These are phyloP conservation scores for Tuctoria greenei DNA, from an alignment of 176 grass and related monocot genomes.

Conservation along the genomic window DNA sequence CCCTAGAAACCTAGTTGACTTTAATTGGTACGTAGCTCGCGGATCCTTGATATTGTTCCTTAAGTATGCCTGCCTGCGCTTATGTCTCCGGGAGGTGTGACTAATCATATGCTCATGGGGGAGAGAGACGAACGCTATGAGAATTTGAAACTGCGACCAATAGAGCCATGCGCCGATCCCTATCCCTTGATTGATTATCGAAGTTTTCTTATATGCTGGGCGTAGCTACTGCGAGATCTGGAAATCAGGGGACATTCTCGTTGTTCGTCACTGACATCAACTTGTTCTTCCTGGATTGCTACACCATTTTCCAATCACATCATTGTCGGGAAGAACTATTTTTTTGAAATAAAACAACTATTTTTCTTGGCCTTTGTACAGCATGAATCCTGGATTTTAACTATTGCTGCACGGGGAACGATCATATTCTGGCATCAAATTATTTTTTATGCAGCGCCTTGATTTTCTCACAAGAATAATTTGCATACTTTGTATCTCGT, in stretches of 20 bases:
- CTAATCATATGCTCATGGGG: conserved; percentile 43
- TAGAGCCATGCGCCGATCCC: conserved; percentile 43
- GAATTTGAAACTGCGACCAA: conserved; percentile 34
- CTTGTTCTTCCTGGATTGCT: background rate
- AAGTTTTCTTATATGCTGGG: background rate
- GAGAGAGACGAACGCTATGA: conserved; percentile 31
- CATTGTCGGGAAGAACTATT: background rate
- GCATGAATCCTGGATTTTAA: conserved; percentile 6
- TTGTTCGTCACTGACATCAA: too few relatives aligned
- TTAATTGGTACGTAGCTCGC: conserved; percentile 46
- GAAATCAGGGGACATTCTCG: background rate
- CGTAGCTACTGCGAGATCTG: background rate
- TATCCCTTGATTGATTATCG: conserved; percentile 54
- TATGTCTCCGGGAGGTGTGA: background rate
- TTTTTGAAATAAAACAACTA: too few relatives aligned
- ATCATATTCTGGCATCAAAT: background rate
- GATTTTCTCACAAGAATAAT: conserved; percentile 6
- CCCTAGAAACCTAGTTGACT: conserved; percentile 59
- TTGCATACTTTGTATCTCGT: too few relatives aligned
- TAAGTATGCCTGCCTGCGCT: conserved; percentile 20
- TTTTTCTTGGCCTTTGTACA: background rate
- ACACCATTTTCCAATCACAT: background rate
- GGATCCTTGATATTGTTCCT: conserved; percentile 40
- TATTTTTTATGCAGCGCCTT: background rate
- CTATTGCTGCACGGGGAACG: background rate